A percentile compares a stretch with the other conserved stretches of the same genome.
Evolutionary conservation across 208 protist genomes (phyloP).

Genomic region (Crithidia brevicula): DNA sequence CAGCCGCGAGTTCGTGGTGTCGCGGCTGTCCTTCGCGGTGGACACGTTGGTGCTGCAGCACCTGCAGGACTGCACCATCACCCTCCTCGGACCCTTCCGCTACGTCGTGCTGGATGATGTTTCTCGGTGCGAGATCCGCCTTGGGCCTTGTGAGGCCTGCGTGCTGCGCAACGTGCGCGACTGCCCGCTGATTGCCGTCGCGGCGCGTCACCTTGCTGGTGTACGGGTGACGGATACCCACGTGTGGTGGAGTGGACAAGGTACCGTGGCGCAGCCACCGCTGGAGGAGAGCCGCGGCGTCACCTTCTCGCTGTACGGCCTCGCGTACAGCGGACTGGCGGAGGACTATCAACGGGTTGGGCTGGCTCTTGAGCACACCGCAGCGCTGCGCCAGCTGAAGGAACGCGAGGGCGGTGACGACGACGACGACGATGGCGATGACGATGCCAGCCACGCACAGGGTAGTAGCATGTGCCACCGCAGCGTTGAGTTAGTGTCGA

Average conservation of each 20-base stretch:
- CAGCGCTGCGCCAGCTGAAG: background rate
- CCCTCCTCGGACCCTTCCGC: constrained; percentile 52
- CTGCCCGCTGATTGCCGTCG: constrained; percentile 47
- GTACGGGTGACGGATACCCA: constrained; percentile 18
- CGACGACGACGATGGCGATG: too few species aligned
- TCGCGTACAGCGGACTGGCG: constrained; percentile 66
- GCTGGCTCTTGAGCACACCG: constrained; percentile 53
- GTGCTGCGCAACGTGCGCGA: constrained; percentile 47
- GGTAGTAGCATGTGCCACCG: too few species aligned
- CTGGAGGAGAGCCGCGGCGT: constrained; percentile 18
- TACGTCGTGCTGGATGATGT: constrained; percentile 64
- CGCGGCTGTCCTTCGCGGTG: constrained; percentile 8
- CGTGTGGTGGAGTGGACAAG: constrained; percentile 19
- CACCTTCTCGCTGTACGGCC: constrained; percentile 35
- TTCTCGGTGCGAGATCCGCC: constrained; percentile 46
- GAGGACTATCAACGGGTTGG: constrained; percentile 61
- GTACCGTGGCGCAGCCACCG: background rate
- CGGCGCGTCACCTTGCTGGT: constrained; percentile 25
- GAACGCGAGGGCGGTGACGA: background rate
- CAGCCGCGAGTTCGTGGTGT: constrained; percentile 33
- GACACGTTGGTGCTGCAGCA: constrained; percentile 68
- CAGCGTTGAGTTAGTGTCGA: constrained; percentile 3
- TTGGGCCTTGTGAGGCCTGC: constrained; percentile 63
- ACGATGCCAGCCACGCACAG: too few species aligned
- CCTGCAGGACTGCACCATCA: constrained; percentile 55